Evolutionary conservation across 2,329 filamentous ascomycete genomes (phyloP).

Genomic region (Talaromyces verruculosus): DNA sequence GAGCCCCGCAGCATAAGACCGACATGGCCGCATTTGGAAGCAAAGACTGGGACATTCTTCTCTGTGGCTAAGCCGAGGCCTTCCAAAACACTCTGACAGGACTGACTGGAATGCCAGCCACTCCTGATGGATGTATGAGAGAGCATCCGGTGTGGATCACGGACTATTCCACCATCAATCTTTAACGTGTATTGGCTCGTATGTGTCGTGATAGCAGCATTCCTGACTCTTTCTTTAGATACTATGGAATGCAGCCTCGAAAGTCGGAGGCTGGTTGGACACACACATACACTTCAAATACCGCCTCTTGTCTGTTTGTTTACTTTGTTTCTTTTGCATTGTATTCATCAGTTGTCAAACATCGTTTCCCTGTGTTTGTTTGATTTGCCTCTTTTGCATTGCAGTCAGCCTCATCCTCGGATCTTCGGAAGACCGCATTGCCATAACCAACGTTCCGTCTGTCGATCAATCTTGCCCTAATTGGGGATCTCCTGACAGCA

Average conservation of each 20-base stretch:
- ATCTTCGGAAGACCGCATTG: conserved; percentile 14
- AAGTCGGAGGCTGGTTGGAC: conserved; percentile 38
- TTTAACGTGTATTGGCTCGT: conserved; percentile 13
- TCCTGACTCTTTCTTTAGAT: conserved; percentile 36
- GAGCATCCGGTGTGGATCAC: conserved; percentile 17
- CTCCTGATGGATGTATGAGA: conserved; percentile 23
- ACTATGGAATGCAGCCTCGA: conserved; percentile 37
- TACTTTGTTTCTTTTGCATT: conserved; percentile 46
- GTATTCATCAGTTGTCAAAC: conserved; percentile 35
- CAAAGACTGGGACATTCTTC: conserved; percentile 38
- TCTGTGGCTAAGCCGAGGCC: conserved; percentile 30
- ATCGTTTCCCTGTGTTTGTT: conserved; percentile 25
- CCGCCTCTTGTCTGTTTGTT: conserved; percentile 41
- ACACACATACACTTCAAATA: conserved; percentile 39
- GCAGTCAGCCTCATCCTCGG: conserved; percentile 11
- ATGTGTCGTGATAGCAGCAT: conserved; percentile 27
- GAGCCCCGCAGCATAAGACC: conserved; percentile 31
- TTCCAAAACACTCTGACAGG: conserved; percentile 23
- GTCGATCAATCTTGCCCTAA: conserved; percentile 24
- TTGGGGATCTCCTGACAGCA: conserved; percentile 21
- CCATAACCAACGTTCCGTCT: conserved; percentile 22
- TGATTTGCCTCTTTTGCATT: conserved; percentile 20
- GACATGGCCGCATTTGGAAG: conserved; percentile 34
- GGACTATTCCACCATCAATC: conserved; percentile 24
- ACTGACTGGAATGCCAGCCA: conserved; percentile 29